Conservation (phyloP, 768 basidiomycete genomes). For the Roridomyces roridus region DNA sequence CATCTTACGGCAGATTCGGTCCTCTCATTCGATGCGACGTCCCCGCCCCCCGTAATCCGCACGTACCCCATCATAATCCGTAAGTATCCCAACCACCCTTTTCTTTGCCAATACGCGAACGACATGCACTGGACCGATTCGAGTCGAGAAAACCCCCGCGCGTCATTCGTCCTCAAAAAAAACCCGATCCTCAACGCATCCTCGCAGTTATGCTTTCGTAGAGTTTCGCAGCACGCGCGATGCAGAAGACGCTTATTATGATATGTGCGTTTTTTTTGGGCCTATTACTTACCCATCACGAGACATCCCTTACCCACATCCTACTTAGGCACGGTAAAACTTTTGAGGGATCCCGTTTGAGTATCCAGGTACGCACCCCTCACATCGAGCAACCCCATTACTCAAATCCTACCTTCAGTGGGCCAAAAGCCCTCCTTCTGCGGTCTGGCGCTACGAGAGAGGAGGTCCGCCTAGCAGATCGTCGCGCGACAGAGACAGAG, state of each 20-base stretch:
- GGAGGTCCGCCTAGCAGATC: constrained; percentile 35
- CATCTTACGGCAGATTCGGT: constrained; percentile 61
- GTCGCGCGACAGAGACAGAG: constrained; percentile 30
- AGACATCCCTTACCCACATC: not conserved
- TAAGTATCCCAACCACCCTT: constrained; percentile 56
- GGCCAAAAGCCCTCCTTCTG: constrained; percentile 84
- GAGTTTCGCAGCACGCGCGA: constrained; percentile 81
- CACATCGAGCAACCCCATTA: not conserved
- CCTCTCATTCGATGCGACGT: constrained; percentile 89
- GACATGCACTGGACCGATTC: constrained; percentile 18
- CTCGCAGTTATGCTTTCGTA: constrained; percentile 83
- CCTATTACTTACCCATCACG: not conserved
- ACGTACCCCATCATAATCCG: constrained; percentile 73
- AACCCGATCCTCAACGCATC: constrained; percentile 36
- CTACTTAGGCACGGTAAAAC: constrained; percentile 69
- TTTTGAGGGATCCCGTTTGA: constrained; percentile 77
- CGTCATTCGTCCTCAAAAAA: constrained; percentile 33
- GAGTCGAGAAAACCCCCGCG: constrained; percentile 20
- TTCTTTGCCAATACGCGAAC: constrained; percentile 30
- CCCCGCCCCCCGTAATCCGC: constrained; percentile 82
- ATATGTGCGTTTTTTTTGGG: constrained; percentile 61
- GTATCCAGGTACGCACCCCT: constrained; percentile 66
- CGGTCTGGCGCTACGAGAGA: constrained; percentile 74
- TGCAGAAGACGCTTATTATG: constrained; percentile 84
- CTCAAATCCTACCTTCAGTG: constrained; percentile 50